Evolutionary conservation across 2,329 filamentous ascomycete genomes (phyloP).

Genomic region (Diplocarpon mali): DNA sequence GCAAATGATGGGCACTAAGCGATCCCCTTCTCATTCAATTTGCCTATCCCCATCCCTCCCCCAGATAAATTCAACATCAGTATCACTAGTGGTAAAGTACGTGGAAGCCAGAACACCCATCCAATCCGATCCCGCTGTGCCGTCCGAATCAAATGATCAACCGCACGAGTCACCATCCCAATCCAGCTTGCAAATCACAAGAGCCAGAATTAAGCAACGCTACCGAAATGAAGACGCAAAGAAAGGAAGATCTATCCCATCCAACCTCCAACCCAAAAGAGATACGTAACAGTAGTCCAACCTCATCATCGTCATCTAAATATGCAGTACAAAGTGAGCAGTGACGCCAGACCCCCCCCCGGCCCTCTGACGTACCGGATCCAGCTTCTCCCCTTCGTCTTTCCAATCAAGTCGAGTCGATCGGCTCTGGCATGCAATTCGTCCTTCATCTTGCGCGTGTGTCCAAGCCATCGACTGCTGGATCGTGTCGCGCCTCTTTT

Average conservation of each 20-base stretch:
- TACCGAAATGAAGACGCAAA: slow-evolving; percentile 3
- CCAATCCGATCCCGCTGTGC: slow-evolving; percentile 1
- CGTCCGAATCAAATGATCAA: background rate
- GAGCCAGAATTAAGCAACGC: background rate
- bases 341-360: slow-evolving; percentile 5
- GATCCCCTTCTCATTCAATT: no score
- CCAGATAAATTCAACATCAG: no score
- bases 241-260: background rate
- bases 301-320: slow-evolving; percentile 11
- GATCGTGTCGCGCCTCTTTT: background rate
- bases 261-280: background rate
- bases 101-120: background rate
- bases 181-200: background rate
- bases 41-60: no score
- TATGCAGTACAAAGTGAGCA: slow-evolving; percentile 3
- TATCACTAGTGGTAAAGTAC: no score
- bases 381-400: background rate
- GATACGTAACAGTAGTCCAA: background rate
- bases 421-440: background rate
- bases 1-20: no score
- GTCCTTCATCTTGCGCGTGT: background rate
- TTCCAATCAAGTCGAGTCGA: background rate
- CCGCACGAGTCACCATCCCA: no score
- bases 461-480: background rate
- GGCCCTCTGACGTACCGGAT: background rate